A percentile compares a stretch with the other conserved stretches of the same genome.
These are phyloP conservation scores for Lentinula detonsa DNA, from an alignment of 768 basidiomycete genomes.

Conservation along the genomic window DNA sequence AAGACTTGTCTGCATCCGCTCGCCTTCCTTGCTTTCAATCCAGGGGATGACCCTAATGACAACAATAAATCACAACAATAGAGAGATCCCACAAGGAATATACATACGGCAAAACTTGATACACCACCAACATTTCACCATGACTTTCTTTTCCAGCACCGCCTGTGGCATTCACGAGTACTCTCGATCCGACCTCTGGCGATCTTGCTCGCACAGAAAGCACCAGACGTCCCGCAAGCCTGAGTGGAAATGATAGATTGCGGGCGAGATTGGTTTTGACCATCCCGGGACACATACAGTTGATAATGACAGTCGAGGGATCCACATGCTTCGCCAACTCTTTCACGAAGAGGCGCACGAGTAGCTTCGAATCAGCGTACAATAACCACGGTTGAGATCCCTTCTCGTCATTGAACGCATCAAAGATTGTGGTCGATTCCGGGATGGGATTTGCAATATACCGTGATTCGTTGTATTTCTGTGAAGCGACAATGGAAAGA, in stretches of 20 bases:
- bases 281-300: conserved; percentile 16
- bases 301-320: conserved; percentile 13
- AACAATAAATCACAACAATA: not conserved
- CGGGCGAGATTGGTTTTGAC: conserved; percentile 10
- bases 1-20: conserved; percentile 10
- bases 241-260: conserved; percentile 4
- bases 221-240: not conserved
- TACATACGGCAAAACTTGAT: conserved; percentile 4
- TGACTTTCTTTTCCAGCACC: conserved; percentile 11
- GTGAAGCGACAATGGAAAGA: conserved; percentile 12
- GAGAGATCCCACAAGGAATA: not conserved
- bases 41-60: conserved; percentile 6
- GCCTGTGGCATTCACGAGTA: conserved; percentile 10
- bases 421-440: conserved; percentile 9
- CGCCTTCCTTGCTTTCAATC: conserved; percentile 5
- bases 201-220: conserved; percentile 6
- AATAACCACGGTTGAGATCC: conserved; percentile 1
- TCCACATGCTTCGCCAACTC: conserved; percentile 11
- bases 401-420: conserved; percentile 8
- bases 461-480: not conserved
- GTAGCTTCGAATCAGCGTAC: conserved; percentile 12
- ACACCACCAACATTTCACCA: conserved; percentile 11
- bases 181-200: conserved; percentile 11
- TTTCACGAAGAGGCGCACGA: conserved; percentile 11
- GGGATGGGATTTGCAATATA: conserved; percentile 9